A percentile compares a stretch with the other conserved stretches of the same genome.
phyloP scores from a whole-genome alignment of 805 yeast species.

The Cyberlindnera veronae region DNA sequence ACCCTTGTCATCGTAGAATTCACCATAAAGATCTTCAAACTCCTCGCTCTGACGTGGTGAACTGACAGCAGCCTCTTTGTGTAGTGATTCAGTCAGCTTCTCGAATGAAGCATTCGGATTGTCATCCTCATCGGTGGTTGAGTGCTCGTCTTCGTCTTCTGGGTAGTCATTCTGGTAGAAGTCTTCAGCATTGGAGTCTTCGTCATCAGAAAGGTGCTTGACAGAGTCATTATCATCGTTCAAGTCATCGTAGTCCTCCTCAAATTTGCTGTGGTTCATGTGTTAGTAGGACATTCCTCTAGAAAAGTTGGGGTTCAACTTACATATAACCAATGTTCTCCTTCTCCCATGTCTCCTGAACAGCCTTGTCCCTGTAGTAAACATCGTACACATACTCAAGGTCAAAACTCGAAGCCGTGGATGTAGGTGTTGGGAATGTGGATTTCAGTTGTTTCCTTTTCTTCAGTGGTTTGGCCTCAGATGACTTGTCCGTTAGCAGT shows the following conservation, averaged over 20 bases:
- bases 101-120: slow-evolving; percentile 18
- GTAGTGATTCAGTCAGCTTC: slow-evolving; percentile 15
- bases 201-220: slow-evolving; percentile 58
- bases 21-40: slow-evolving; percentile 47
- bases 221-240: slow-evolving; percentile 34
- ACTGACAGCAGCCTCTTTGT: slow-evolving; percentile 10
- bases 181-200: slow-evolving; percentile 88
- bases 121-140: slow-evolving; percentile 20
- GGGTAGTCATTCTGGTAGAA: slow-evolving; percentile 93
- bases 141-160: slow-evolving; percentile 78
- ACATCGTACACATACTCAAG: slow-evolving; percentile 92
- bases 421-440: background rate
- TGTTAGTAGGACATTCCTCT: background rate
- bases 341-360: slow-evolving; percentile 44
- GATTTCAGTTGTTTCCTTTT: slow-evolving; percentile 25
- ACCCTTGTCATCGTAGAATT: slow-evolving; percentile 76
- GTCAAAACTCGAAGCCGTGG: slow-evolving; percentile 17
- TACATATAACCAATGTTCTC: slow-evolving; percentile 35
- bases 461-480: slow-evolving; percentile 19
- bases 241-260: slow-evolving; percentile 37
- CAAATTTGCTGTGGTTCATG: slow-evolving; percentile 30
- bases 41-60: slow-evolving; percentile 19
- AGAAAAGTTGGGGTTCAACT: background rate
- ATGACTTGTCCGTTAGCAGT: slow-evolving; percentile 40
- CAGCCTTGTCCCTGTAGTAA: slow-evolving; percentile 64